Evolutionary conservation across 1,284 basidiomycete species (phyloP), one percentile per base, ranked within the genome.

Genomic region (Ustilago xerochloae): DNA sequence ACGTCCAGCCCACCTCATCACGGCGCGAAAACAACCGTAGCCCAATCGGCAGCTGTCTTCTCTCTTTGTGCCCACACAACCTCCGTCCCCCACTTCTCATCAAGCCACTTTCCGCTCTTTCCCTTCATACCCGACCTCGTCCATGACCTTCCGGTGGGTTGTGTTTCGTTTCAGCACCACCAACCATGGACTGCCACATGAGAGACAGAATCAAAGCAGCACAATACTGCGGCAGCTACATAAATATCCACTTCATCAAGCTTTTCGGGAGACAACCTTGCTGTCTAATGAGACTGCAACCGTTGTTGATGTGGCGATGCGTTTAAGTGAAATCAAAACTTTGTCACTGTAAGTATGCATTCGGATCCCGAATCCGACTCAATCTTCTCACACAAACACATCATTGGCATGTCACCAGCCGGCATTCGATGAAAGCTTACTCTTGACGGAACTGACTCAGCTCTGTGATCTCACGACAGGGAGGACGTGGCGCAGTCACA

Each of bases 291-390:
- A 36, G 9, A 6, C 20, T 24, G 41, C 22, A 13, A 24, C 26
- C 22, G 15, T 13, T 51, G 22, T 36, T 22, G 18, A 12, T 39
- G 4, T n/a, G 29, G 16, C 45, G 30, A 29, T 29, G 45, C 26
- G 28, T n/a, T 9, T 13, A 32, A 22, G 20, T 18, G 26, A 22
- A 49, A 35, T 18, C 29, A 22, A 49, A 35, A 49, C 47, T 49
- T 33, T 49, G 47, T 33, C n/a, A n/a, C n/a, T n/a, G n/a, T n/a
- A n/a, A n/a, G n/a, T 49, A 29, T 10, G 7, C 30, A 36, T 24
- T 63, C 48, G 61, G 61, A 36, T 32, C 46, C 53, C 61, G 48
- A 46, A 32, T 50, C 26, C 30, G 53, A 56, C 18, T 41, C 26
- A 56, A 28, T 56, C 51, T 26, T 61, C 59, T 38, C 20, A 20